Evolutionary conservation across 1,284 basidiomycete species (phyloP).

Genomic region (Leccinum insigne): DNA sequence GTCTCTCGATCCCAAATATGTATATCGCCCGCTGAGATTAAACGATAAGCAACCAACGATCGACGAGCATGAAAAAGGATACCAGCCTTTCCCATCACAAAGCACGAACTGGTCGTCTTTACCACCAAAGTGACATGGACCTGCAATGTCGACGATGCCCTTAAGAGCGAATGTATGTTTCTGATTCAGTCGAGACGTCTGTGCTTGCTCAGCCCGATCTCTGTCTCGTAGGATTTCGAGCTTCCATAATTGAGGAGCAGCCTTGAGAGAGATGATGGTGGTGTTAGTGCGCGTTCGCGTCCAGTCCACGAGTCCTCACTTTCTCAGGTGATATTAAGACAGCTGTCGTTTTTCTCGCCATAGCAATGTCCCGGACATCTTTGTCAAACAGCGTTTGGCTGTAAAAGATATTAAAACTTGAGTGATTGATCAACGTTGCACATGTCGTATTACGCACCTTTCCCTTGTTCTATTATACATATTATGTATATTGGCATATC

Average conservation of each 20-base stretch:
- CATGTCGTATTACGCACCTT: too few relatives aligned
- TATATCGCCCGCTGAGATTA: conserved; percentile 65
- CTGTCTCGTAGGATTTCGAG: conserved; percentile 62
- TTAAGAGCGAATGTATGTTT: conserved; percentile 76
- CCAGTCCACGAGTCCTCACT: conserved; percentile 35
- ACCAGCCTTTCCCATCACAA: conserved; percentile 69
- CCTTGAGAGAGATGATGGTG: conserved; percentile 38
- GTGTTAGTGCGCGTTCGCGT: too few relatives aligned
- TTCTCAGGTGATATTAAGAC: conserved; percentile 63
- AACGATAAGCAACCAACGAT: conserved; percentile 7
- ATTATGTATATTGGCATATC: too few relatives aligned
- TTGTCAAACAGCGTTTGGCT: conserved; percentile 49
- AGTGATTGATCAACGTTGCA: too few relatives aligned
- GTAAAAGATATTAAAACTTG: too few relatives aligned
- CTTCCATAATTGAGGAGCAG: conserved; percentile 79
- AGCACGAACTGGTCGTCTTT: conserved; percentile 73
- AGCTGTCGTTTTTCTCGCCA: conserved; percentile 57
- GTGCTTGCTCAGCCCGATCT: conserved; percentile 33
- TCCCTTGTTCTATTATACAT: too few relatives aligned
- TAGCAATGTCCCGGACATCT: conserved; percentile 71
- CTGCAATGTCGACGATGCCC: conserved; percentile 66
- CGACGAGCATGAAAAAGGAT: background rate
- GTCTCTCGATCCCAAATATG: conserved; percentile 83
- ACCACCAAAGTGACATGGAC: conserved; percentile 78
- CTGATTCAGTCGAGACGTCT: conserved; percentile 48